Evolutionary conservation across 805 yeast genomes (phyloP), one percentile per base, ranked within the genome.

Genomic region (Candida hungchunana): DNA sequence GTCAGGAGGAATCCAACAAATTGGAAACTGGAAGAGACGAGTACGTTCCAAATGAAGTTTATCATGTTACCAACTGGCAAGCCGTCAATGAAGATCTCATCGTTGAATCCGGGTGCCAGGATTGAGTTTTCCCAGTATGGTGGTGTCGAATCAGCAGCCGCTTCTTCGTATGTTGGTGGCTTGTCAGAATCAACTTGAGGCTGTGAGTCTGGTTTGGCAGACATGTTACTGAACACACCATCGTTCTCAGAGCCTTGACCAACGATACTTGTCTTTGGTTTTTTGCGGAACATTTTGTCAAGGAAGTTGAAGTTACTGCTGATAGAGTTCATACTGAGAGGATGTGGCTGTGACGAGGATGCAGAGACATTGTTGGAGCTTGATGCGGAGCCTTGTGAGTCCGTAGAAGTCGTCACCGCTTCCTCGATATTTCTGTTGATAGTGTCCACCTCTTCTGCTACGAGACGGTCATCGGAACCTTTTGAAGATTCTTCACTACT

Each of bases 91-190:
- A 86, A 86, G 14, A 93, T 80, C 58, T 90, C 97, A 55, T 93
- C 97, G 23, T 67, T 69, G 59, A 67, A 65, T 7, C 81, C 87
- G 5, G 95, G 84, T 5, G 86, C 75, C 55, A 88, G 71, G 27
- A 86, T 77, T 0, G 93, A 76, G 7, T 89, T 77, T 59, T 93
- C 98, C 95, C 97, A 93, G 60, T 93, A 93, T 26, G 96, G 95
- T 1, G 98, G 98, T 0, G 94, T 78, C 12, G 93, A 75, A 56
- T 93, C 98, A 4, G 87, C 82, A 0, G 96, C 86, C 0, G 96
- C 97, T 55, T 89, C 97, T 38, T 86, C 96, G 61, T 93, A 93
- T 1, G 95, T 70, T 4, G 97, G 97, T 15, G 85, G 81, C 21
- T 66, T 66, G 41, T 82, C 89, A 9, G 65, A 59, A 7, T 56